Evolutionary conservation across 352 stramenopile species (phyloP).

Genomic region (Pythium phragmitis): DNA sequence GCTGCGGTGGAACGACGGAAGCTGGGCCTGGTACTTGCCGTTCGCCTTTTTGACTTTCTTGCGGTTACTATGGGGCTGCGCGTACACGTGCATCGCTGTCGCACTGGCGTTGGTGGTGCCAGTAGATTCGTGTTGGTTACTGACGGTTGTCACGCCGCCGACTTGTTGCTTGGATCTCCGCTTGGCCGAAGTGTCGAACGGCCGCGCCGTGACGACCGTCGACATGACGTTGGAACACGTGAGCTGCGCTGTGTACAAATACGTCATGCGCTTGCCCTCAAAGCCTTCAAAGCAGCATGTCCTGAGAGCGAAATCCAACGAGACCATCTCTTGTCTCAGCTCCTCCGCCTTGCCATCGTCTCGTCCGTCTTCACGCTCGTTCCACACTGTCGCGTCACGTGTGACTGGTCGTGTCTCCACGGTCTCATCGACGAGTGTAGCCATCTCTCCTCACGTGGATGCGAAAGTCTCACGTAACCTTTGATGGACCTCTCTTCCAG

Average conservation of each 20-base stretch:
- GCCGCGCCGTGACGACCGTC: constrained; percentile 49
- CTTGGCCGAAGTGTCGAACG: constrained; percentile 23
- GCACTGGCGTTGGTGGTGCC: background rate
- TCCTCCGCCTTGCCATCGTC: background rate
- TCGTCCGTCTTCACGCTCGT: background rate
- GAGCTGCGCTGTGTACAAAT: constrained; percentile 52
- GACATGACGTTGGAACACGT: constrained; percentile 67
- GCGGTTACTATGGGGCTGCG: constrained; percentile 25
- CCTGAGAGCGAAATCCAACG: constrained; percentile 32
- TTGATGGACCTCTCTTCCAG: too few species aligned
- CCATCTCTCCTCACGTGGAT: constrained; percentile 4
- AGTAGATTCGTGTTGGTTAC: constrained; percentile 7
- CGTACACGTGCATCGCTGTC: constrained; percentile 32
- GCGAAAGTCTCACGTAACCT: constrained; percentile 2
- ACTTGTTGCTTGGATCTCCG: background rate
- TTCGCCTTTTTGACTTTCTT: constrained; percentile 39
- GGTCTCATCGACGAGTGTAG: constrained; percentile 12
- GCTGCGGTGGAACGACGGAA: constrained; percentile 50
- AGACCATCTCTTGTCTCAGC: constrained; percentile 24
- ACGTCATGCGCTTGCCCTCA: constrained; percentile 37
- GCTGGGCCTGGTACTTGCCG: constrained; percentile 43
- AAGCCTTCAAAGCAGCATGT: constrained; percentile 41
- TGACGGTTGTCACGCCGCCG: background rate
- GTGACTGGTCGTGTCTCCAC: background rate
- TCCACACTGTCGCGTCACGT: background rate